Base-by-base conservation (phyloP, 768 basidiomycete species). In the Suillus luteus region DNA sequence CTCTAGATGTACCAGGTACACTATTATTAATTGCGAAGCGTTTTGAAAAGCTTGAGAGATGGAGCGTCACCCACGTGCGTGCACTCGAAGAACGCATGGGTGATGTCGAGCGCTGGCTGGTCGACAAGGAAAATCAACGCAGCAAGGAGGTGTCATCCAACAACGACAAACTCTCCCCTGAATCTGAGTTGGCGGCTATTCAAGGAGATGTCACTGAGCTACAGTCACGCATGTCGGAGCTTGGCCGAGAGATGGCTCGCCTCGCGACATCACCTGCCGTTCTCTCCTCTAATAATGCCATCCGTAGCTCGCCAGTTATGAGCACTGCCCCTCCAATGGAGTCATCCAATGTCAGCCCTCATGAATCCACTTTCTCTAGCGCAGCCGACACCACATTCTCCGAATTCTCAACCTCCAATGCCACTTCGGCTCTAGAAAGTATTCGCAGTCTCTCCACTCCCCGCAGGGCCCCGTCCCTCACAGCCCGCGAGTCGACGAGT, bases 81-180 rank as follows among this genome's bases (percentile, higher is more conserved):
- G 93, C 93, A 1, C 77, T 95, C n/a, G 93, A 95, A 68, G 93
- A 94, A 22, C 85, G 93, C 38, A 95, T 95, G 92, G 86, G 88
- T 65, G 93, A 95, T 62, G 93, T 95, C n/a, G 93, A 95, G 72
- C 82, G 87, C 52, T 95, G 91, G 91, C 80, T 94, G 10, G 92
- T 94, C 6, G 92, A 93, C 65, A 92, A 90, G 71, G 92, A 94
- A 76, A 86, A 81, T 64, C 87, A 88, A 69, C 69, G 75, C 14
- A 46, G 51, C 19, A 73, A 79, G 27, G 76, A 79, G 27, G 86
- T 84, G 41, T 66, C 74, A 66, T 65, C 68, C 62, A 59, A 68
- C 60, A 44, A 65, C 40, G 55, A 65, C 63, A 35, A 66, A 64
- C 62, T 64, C 67, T 46, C 70, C 43, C 67, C 72, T 11, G 70